Conservation (phyloP, 805 yeast species). For the Metschnikowia similis region DNA sequence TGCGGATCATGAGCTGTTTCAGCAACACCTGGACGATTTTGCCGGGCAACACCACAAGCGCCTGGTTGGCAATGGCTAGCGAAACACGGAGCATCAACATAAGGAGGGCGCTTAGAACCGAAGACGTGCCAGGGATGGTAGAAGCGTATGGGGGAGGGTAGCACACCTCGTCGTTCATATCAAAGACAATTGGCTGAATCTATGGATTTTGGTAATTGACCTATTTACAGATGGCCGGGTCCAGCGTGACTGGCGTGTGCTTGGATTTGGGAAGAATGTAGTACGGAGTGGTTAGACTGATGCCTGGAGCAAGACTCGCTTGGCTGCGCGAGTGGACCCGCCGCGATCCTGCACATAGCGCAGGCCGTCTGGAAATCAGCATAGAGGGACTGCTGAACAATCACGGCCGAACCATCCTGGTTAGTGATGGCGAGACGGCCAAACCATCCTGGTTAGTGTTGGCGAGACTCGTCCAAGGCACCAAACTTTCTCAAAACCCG, state of each 20-base stretch:
- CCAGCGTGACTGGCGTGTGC: too few species aligned
- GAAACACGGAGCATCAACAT: background rate
- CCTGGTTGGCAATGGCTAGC: slow-evolving; percentile 10
- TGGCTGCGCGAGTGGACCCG: too few species aligned
- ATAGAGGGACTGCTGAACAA: too few species aligned
- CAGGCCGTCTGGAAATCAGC: too few species aligned
- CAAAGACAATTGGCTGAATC: background rate
- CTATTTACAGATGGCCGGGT: too few species aligned
- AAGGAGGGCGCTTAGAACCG: background rate
- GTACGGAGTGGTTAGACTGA: too few species aligned
- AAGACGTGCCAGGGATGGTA: background rate
- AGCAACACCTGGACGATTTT: slow-evolving; percentile 30
- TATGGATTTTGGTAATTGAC: too few species aligned
- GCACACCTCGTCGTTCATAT: slow-evolving; percentile 25
- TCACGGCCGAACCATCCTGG: too few species aligned
- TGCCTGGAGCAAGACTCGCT: background rate
- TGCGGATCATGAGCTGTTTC: slow-evolving; percentile 45
- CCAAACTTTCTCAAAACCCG: slow-evolving; percentile 40
- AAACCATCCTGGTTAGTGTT: too few species aligned
- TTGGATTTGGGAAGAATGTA: too few species aligned
- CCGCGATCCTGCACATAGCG: too few species aligned
- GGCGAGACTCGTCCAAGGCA: slow-evolving; percentile 15
- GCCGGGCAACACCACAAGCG: slow-evolving; percentile 10
- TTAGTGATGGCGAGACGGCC: background rate
- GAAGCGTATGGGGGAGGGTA: background rate